Evolutionary conservation across 768 basidiomycete species (phyloP).

Genomic region (Termitomyces sp.): DNA sequence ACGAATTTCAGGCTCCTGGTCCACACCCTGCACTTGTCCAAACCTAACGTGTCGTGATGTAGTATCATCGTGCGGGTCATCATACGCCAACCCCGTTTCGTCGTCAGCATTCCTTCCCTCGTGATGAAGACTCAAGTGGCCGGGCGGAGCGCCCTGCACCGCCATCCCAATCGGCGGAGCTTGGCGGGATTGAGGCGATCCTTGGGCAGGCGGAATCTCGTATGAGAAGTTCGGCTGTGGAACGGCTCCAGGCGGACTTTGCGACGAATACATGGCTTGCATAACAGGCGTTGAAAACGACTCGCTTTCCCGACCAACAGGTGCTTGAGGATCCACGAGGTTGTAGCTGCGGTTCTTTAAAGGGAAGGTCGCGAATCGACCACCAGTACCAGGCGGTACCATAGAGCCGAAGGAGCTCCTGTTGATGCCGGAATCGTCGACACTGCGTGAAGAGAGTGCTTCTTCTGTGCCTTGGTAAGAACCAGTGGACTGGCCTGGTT

Average conservation of each 20-base stretch:
- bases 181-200: constrained; percentile 30
- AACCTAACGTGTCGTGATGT: constrained; percentile 39
- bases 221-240: constrained; percentile 4
- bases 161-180: constrained; percentile 35
- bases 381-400: constrained; percentile 29
- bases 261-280: constrained; percentile 25
- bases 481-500: constrained; percentile 8
- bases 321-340: constrained; percentile 26
- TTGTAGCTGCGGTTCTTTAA: constrained; percentile 34
- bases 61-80: constrained; percentile 15
- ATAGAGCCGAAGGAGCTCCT: constrained; percentile 18
- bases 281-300: constrained; percentile 37
- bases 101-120: constrained; percentile 22
- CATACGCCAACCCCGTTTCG: constrained; percentile 37
- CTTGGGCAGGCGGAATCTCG: constrained; percentile 13
- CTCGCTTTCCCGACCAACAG: constrained; percentile 22
- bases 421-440: constrained; percentile 44
- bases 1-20: constrained; percentile 32
- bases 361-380: constrained; percentile 69
- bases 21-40: constrained; percentile 37
- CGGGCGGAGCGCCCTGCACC: neutral
- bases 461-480: constrained; percentile 12
- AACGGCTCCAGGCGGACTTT: constrained; percentile 10
- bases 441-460: constrained; percentile 15
- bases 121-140: constrained; percentile 20